phyloP scores from a whole-genome alignment of 2,329 filamentous ascomycete species.

The Calonectria pauciramosa region DNA sequence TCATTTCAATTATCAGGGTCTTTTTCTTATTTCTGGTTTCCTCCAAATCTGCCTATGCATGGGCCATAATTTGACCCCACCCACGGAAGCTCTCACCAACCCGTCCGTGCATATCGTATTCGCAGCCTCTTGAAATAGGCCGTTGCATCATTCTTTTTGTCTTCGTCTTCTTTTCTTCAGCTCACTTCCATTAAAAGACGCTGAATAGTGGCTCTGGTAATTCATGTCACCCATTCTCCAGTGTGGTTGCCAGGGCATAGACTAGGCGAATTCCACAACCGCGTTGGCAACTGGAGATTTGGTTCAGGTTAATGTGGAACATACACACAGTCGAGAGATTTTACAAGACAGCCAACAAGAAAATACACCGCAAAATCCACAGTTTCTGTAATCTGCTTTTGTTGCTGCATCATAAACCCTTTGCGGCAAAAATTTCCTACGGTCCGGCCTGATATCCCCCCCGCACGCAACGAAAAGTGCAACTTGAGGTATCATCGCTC shows the following conservation, averaged over 20 bases:
- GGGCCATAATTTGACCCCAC: too few relatives aligned
- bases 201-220: background rate
- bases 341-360: background rate
- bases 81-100: too few relatives aligned
- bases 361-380: background rate
- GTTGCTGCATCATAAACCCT: background rate
- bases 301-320: background rate
- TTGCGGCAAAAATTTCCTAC: background rate
- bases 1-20: too few relatives aligned
- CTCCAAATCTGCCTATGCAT: too few relatives aligned
- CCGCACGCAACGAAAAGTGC: background rate
- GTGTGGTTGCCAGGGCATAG: background rate
- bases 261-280: background rate
- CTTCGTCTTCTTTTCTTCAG: background rate
- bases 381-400: background rate
- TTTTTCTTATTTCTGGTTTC: too few relatives aligned
- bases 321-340: background rate
- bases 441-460: background rate
- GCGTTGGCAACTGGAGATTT: background rate
- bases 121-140: background rate
- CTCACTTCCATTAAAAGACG: background rate
- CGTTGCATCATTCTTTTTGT: background rate
- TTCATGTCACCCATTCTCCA: background rate
- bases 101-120: too few relatives aligned
- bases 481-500: background rate